Base-by-base conservation (phyloP, 805 yeast species). In the Cyberlindnera americana region DNA sequence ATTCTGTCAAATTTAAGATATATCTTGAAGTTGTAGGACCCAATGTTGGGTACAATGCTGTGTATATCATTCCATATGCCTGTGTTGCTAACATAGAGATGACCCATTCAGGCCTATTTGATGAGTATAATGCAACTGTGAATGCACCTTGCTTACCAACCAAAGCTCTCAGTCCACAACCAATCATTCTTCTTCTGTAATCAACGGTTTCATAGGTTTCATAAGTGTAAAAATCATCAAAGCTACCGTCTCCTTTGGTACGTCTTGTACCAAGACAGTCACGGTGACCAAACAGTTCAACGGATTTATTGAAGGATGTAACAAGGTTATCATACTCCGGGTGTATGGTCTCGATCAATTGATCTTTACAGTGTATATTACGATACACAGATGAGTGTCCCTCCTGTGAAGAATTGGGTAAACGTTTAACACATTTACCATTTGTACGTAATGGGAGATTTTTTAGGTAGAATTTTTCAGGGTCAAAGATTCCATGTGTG, bases 31-130 rank as follows among this genome's bases (percentile, higher is more conserved):
- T 65, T 27, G 60, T 66, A 6, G 77, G 70, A 13, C 75, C 75
- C 36, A 70, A 50, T 6, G 74, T 68, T 43, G 68, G 73, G 48
- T 70, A 70, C 28, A 70, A 45, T 4, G 71, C 63, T 2, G 71
- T 72, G 31, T 64, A 57, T 12, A 67, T 55, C 35, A 58, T 70
- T 62, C 63, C 67, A 62, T 69, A 75, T n/a, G 72, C 65, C 21
- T 61, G 58, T 47, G 78, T 69, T 1, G 84, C 82, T 49, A 77
- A 53, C 57, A 78, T 83, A n/a, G 79, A 53, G 19, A 78, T 52
- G n/a, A 66, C 62, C 85, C 85, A 79, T 54, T 78, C 81, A 5
- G 66, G 54, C 36, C 79, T 60, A 53, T 77, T 77, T 16, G 62
- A 55, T 24, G 77, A 64, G 49, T 69, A 74, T n/a, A 77, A 41